phyloP scores from a whole-genome alignment of 169 alveolate genomes.

The Eimeria sp. region DNA sequence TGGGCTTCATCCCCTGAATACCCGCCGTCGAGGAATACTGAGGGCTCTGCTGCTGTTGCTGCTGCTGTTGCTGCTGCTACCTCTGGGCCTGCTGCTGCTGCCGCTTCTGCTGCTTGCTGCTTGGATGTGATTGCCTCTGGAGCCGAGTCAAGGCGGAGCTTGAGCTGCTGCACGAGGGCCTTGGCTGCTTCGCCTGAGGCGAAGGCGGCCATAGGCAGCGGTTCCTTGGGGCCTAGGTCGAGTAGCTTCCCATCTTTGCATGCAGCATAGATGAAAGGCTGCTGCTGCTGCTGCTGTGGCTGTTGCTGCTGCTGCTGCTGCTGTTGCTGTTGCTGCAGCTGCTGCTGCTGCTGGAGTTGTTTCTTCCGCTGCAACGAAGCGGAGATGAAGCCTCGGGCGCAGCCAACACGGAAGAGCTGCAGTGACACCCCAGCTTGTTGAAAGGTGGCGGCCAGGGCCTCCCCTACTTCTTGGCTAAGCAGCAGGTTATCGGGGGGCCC shows the following conservation, averaged over 20 bases:
- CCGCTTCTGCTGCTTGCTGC: neutral
- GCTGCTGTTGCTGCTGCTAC: slow-evolving; percentile 12
- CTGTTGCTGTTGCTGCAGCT: slow-evolving; percentile 22
- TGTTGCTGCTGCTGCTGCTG: slow-evolving; percentile 32
- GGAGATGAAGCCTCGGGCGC: slow-evolving; percentile 66
- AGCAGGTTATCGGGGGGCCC: slow-evolving; percentile 25
- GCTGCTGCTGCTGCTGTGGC: slow-evolving; percentile 39
- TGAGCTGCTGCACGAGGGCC: slow-evolving; percentile 61
- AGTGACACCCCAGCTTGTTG: slow-evolving; percentile 61
- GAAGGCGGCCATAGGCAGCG: slow-evolving; percentile 56
- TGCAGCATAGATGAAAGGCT: slow-evolving; percentile 40
- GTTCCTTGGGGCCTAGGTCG: slow-evolving; percentile 26
- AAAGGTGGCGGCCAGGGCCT: slow-evolving; percentile 50
- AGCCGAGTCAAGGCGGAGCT: slow-evolving; percentile 29
- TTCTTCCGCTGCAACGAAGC: slow-evolving; percentile 5
- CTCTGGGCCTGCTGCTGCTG: neutral
- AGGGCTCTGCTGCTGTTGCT: neutral
- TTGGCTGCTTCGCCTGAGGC: slow-evolving; percentile 61
- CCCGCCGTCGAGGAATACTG: slow-evolving; percentile 5
- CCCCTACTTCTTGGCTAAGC: slow-evolving; percentile 39
- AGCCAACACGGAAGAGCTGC: slow-evolving; percentile 56
- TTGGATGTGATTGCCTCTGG: slow-evolving; percentile 22
- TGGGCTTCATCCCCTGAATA: neutral
- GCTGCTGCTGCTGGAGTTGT: slow-evolving; percentile 14
- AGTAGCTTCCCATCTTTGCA: slow-evolving; percentile 57